Conservation (phyloP, 2,329 filamentous ascomycete species). For the Tolypocladium paradoxum region DNA sequence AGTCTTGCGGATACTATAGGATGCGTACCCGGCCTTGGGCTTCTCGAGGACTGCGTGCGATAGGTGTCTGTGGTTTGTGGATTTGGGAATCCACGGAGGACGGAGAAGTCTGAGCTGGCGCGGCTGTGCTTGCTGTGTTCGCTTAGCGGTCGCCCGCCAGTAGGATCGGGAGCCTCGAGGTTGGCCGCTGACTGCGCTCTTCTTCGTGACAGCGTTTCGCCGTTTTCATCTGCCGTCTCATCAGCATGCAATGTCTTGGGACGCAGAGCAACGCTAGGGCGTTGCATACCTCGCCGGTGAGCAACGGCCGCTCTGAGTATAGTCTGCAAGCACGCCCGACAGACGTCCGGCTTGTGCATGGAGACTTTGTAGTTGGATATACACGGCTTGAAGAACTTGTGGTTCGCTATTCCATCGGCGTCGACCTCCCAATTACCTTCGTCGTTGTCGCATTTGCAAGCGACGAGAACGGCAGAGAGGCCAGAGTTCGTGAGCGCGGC, state of each 20-base stretch:
- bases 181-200: constrained; percentile 52
- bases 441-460: constrained; percentile 80
- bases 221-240: constrained; percentile 23
- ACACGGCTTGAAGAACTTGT: constrained; percentile 55
- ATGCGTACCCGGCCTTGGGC: constrained; percentile 18
- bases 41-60: constrained; percentile 19
- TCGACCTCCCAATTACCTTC: constrained; percentile 61
- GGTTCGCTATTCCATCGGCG: constrained; percentile 49
- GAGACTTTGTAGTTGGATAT: constrained; percentile 68
- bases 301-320: constrained; percentile 63
- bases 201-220: constrained; percentile 36
- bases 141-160: constrained; percentile 41
- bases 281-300: constrained; percentile 54
- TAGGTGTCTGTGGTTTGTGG: constrained; percentile 30
- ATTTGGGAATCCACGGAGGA: constrained; percentile 42
- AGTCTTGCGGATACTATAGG: neutral
- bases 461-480: constrained; percentile 70
- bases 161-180: constrained; percentile 43
- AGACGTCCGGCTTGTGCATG: constrained; percentile 56
- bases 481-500: constrained; percentile 62
- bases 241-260: neutral
- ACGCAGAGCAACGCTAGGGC: neutral
- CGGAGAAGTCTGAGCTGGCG: constrained; percentile 60
- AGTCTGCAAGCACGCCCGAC: constrained; percentile 64
- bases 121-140: constrained; percentile 57